Base-by-base conservation (phyloP, 129 eudicot species). In the Erigeron canadensis region DNA sequence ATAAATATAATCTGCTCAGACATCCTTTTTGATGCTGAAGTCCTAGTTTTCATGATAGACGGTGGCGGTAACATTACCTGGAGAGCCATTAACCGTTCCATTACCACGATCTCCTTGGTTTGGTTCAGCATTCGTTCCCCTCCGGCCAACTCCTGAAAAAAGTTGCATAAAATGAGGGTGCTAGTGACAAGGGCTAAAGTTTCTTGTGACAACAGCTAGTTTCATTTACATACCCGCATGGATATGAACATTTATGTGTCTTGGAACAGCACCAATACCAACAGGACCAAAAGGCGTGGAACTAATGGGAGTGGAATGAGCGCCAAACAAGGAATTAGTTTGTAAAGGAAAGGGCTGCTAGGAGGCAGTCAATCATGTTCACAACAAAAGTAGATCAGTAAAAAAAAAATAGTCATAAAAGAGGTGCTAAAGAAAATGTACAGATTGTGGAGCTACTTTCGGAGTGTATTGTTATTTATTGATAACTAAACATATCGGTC, bases 291-390 rank as follows among this genome's bases (percentile, higher is more conserved):
- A 77, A 64, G 81, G 37, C 37, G 80, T 84, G 21, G 86, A 69
- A 77, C 71, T 86, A 22, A 79, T 5, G 37, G 92, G 66, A 67
- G 82, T 76, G 28, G 84, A 67, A 67, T 80, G 69, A 66, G 84
- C 81, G 34, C 84, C 86, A 48, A 95, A 90, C 21, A 86, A 74
- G 13, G 95, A 85, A 67, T 84, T 76, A 60, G 85, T 80, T 82
- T 90, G 99, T 65, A 84, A 89, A 45, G 99, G 91, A 70, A 90
- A 95, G 37, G 99, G 99, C 99, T 95, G 89, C 87, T 80, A 69
- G 40, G 63, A 45, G 62, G 40, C 38, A 64, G 13, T 46, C 8
- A 38, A 78, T 56, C 46, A 48, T 7, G n/a, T 73, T 2, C 48
- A 23, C 54, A 22, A 43, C 9, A 3, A 1, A n/a, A 34, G 10